Evolutionary conservation across 257 asterid genomes (phyloP).

Genomic region (Nemophila menziesii): DNA sequence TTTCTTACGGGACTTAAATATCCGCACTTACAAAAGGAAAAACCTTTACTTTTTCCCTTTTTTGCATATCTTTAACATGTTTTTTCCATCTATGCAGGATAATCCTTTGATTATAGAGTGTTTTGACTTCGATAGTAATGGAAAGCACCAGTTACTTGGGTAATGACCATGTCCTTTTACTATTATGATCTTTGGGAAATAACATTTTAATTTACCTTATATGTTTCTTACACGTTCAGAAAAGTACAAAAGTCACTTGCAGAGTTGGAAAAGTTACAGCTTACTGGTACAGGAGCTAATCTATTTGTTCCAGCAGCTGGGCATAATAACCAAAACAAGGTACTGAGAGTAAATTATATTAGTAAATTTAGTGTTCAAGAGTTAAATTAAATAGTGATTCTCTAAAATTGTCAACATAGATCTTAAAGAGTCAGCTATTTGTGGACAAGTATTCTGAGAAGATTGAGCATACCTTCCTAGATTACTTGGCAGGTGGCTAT

Average conservation of each 20-base stretch:
- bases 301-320: conserved; percentile 47
- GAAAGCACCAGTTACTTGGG: conserved; percentile 92
- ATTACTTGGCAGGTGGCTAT: conserved; percentile 80
- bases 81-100: conserved; percentile 67
- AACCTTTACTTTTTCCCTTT: neutral
- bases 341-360: conserved; percentile 13
- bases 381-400: neutral
- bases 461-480: conserved; percentile 73
- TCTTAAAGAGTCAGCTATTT: conserved; percentile 65
- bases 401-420: conserved; percentile 23
- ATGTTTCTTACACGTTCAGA: conserved; percentile 36
- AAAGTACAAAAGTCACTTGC: conserved; percentile 80
- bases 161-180: conserved; percentile 20
- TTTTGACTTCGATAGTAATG: conserved; percentile 80
- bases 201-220: conserved; percentile 22
- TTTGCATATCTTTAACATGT: neutral
- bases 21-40: neutral
- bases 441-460: conserved; percentile 80
- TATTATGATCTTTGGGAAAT: conserved; percentile 8
- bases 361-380: conserved; percentile 6
- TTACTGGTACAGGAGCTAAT: conserved; percentile 49
- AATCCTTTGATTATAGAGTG: conserved; percentile 86
- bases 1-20: neutral
- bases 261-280: conserved; percentile 72
- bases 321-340: conserved; percentile 69